A percentile compares a stretch with the other conserved stretches of the same genome.
Conservation (phyloP, 345 rosid genomes). For the Rhodomyrtus tomentosa region DNA sequence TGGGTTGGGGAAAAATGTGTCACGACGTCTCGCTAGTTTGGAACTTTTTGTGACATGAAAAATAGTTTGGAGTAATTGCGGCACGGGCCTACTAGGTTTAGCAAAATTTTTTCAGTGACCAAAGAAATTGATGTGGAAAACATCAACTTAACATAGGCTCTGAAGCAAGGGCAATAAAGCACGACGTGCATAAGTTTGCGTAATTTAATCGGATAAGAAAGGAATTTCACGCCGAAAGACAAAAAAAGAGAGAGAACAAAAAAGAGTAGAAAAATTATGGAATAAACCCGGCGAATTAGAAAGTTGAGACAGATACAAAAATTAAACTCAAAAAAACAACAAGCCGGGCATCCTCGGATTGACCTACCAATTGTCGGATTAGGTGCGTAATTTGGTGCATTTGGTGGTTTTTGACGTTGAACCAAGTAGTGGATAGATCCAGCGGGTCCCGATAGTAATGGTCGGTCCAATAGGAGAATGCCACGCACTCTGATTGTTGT, state of each 20-base stretch:
- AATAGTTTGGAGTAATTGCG: neutral
- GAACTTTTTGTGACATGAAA: neutral
- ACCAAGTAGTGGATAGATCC: too few relatives aligned
- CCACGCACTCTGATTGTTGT: neutral
- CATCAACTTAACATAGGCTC: neutral
- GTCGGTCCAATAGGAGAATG: neutral
- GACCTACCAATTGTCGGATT: neutral
- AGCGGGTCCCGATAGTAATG: neutral
- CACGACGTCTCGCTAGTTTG: accelerated
- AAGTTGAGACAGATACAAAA: neutral
- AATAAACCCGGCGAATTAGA: neutral
- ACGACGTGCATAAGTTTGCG: neutral
- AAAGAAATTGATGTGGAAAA: neutral
- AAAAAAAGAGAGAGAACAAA: neutral
- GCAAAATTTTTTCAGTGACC: neutral
- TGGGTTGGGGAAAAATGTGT: neutral
- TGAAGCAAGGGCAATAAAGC: neutral
- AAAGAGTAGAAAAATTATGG: neutral
- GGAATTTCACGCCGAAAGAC: neutral
- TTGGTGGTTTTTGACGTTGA: neutral
- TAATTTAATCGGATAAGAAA: neutral
- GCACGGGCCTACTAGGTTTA: accelerated
- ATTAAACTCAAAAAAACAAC: neutral
- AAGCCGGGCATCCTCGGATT: neutral
- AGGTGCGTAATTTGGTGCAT: neutral